Conservation (phyloP, 805 yeast genomes). For the Zygosaccharomyces rouxii region DNA sequence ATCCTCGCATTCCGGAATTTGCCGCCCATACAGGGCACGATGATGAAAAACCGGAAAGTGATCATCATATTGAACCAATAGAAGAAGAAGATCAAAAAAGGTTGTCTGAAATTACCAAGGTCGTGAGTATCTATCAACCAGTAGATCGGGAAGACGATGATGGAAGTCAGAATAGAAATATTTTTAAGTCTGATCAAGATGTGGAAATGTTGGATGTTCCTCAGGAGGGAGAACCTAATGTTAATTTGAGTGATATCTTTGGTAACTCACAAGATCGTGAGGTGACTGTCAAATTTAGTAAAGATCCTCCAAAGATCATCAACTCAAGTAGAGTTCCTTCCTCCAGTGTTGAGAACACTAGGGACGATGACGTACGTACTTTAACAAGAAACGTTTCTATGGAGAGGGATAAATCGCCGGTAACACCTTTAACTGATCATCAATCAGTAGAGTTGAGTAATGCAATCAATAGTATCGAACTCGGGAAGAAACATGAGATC, state of each 20-base stretch:
- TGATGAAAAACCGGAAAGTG: neutral
- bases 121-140: constrained; percentile 31
- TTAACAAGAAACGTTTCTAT: constrained; percentile 6
- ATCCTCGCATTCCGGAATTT: constrained; percentile 2
- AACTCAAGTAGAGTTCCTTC: constrained; percentile 13
- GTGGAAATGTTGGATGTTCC: constrained; percentile 11
- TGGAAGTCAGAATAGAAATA: neutral
- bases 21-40: neutral
- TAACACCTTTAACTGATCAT: constrained; percentile 14
- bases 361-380: constrained; percentile 2
- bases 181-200: constrained; percentile 1
- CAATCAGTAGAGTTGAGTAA: constrained; percentile 17
- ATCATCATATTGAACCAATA: neutral
- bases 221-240: constrained; percentile 7
- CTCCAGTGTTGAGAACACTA: constrained; percentile 6
- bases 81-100: constrained; percentile 12
- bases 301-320: constrained; percentile 27
- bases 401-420: constrained; percentile 14
- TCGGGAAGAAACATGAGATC: constrained; percentile 5
- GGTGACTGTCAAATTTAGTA: constrained; percentile 27
- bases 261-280: constrained; percentile 17
- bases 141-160: neutral
- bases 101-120: constrained; percentile 34
- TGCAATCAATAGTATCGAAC: constrained; percentile 18
- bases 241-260: constrained; percentile 30